Evolutionary conservation across 176 grass and related monocot genomes (phyloP).

Genomic region (bread wheat (Triticum aestivum)): IWGSC_CS_RefSeq_v2.1 NC_057798.1:609702607-609703106

Average conservation of each 20-base stretch:
- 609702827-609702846: slow-evolving; percentile 44
- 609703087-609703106: slow-evolving; percentile 47
- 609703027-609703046: slow-evolving; percentile 45
- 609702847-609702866: slow-evolving; percentile 47
- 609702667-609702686: slow-evolving; percentile 41
- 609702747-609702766: neutral
- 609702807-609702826: slow-evolving; percentile 20
- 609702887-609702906: slow-evolving; percentile 53
- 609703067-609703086: neutral
- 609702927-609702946: slow-evolving; percentile 54
- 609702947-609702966: slow-evolving; percentile 78
- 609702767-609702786: slow-evolving; percentile 50
- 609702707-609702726: slow-evolving; percentile 12
- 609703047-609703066: slow-evolving; percentile 33
- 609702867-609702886: slow-evolving; percentile 53
- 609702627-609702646: slow-evolving; percentile 16
- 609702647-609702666: slow-evolving; percentile 28
- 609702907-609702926: slow-evolving; percentile 48
- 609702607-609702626: slow-evolving; percentile 4
- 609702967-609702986: slow-evolving; percentile 35
- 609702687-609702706: slow-evolving; percentile 23
- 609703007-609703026: slow-evolving; percentile 27
- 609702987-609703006: slow-evolving; percentile 41
- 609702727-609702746: slow-evolving; percentile 30
- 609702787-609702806: slow-evolving; percentile 46